Evolutionary conservation across 768 basidiomycete genomes (phyloP), one percentile per base, ranked within the genome.

Genomic region (Mycena chlorophos): DNA sequence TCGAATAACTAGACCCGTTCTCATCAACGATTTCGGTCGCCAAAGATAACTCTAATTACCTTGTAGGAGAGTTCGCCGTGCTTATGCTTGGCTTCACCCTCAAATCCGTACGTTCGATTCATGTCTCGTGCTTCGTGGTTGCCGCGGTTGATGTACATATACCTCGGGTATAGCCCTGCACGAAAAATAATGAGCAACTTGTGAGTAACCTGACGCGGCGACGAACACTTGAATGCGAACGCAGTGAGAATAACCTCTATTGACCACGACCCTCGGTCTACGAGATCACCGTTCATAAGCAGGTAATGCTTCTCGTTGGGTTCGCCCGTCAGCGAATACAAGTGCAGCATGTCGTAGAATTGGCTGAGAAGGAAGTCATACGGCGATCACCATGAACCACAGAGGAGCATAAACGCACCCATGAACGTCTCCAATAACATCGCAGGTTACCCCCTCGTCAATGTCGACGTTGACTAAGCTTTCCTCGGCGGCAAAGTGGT

Each of bases 111-210:
- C 20, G 87, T 83, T 47, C 88, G 77, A 72, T 99, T 99, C 97
- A 99, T 98, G 43, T 98, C 94, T 69, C 91, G 91, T 56, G 93
- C 87, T 73, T 96, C 94, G 66, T 98, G 96, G 73, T 98, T 98
- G 17, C 96, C 96, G 60, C 96, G 84, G 70, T 99, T 98, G 68
- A 99, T 84, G 70, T 82, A 96, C 79, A 98, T 91, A 55, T 78
- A 83, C 54, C 83, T 83, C 3, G 96, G 96, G 72, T 91, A 94
- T 53, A 98, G 74, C 95, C 95, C 92, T 93, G 40, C 57, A 31
- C 22, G 28, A 30, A 22, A 14, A 28, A 49, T 27, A 38, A 49
- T 49, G 42, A 34, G 13, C 4, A 27, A 49, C 25, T 28, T 46
- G 39, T 40, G 16, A n/a, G 14, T 43, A 45, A 23, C 5, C 13